phyloP scores from a whole-genome alignment of 2,329 filamentous ascomycete species.

The Aspergillus uvarum region DNA sequence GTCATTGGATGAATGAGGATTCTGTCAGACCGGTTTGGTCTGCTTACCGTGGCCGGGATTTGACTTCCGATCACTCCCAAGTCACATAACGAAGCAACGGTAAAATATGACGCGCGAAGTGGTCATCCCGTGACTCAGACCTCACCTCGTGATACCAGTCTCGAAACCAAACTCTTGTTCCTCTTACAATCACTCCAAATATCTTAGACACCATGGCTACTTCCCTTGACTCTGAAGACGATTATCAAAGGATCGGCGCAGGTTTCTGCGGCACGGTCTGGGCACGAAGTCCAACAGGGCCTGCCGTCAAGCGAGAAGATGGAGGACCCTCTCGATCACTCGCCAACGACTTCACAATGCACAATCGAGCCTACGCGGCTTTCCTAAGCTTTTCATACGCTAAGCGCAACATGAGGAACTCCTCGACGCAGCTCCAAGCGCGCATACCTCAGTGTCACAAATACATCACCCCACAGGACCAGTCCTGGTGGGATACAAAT shows the following conservation, averaged over 20 bases:
- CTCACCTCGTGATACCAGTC: no score
- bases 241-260: constrained; percentile 25
- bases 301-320: constrained; percentile 37
- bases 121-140: no score
- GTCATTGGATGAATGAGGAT: no score
- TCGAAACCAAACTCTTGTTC: no score
- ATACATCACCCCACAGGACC: constrained; percentile 24
- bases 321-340: constrained; percentile 30
- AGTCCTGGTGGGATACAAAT: constrained; percentile 30
- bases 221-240: no score
- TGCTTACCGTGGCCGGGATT: no score
- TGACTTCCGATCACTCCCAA: no score
- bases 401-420: not conserved
- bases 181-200: no score
- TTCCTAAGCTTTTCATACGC: constrained; percentile 3
- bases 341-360: constrained; percentile 34
- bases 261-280: constrained; percentile 37
- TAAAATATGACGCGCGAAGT: no score
- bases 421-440: constrained; percentile 8
- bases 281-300: constrained; percentile 19
- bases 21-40: no score
- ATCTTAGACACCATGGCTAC: no score
- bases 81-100: no score
- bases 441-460: constrained; percentile 26
- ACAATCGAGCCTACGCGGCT: constrained; percentile 22